Evolutionary conservation across 805 yeast genomes (phyloP), one percentile per base, ranked within the genome.

Genomic region (Candida sithepensis): DNA sequence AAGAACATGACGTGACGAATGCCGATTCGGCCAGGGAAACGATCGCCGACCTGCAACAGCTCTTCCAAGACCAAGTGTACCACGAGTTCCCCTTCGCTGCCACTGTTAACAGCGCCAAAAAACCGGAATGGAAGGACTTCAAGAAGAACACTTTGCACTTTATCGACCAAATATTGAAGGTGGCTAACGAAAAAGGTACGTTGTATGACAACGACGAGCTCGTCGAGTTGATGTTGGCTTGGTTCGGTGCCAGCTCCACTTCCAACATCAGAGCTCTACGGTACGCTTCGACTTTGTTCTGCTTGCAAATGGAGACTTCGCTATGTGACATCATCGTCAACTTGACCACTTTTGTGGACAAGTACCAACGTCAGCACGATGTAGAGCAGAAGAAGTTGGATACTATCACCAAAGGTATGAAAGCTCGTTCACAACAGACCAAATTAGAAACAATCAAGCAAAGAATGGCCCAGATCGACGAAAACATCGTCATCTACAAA

Each of bases 211-310:
- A 63, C 10, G 66, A 61, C 9, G 71, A 66, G 14, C 63, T 87
- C 26, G 67, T 81, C 66, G 81, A 72, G 39, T 79, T 79, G 47
- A 46, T 88, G 2, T 60, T 86, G 24, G 78, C 86, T 4, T 90
- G 97, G 97, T 65, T 90, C 14, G 74, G 85, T 1, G 77, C 89
- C 0, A 68, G 91, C 45, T 79, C 92, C 1, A 80, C 88, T 0
- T 79, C 89, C 18, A 75, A 79, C 33, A 68, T 85, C 9, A 73
- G 96, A 52, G 78, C 94, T 1, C 72, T 91, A 48, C 74, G 97
- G 60, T 81, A 74, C 55, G 77, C 81, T 2, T 69, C 96, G 0
- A 81, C 96, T 0, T 50, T 78, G 4, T 67, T 82, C 3, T 68
- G 86, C 21, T 72, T 87, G 30, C 64, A 71, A 10, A 75, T 89